Conservation (phyloP, 805 yeast genomes). For the Zygosaccharomyces rouxii region DNA sequence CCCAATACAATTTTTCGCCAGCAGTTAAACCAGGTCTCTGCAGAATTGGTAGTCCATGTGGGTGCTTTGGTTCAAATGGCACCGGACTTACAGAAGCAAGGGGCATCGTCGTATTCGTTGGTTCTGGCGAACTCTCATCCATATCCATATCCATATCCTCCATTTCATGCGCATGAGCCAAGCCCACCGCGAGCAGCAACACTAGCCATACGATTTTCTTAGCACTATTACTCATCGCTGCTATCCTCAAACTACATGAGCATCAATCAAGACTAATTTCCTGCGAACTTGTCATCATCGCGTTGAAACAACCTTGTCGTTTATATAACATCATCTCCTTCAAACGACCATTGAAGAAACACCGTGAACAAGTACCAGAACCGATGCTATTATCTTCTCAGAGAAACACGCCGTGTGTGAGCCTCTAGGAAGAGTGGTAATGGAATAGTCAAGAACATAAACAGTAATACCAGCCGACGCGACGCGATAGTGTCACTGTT, state of each 20-base stretch:
- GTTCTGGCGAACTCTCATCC: conserved; percentile 6
- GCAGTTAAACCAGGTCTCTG: conserved; percentile 55
- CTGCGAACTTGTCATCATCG: neutral
- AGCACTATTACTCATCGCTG: neutral
- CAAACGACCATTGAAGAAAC: neutral
- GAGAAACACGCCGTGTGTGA: neutral
- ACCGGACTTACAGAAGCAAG: conserved; percentile 33
- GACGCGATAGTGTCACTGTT: neutral
- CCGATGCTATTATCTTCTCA: neutral
- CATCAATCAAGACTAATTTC: neutral
- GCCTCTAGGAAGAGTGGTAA: neutral
- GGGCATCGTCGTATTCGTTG: conserved; percentile 10
- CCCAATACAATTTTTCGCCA: conserved; percentile 75
- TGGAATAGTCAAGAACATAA: neutral
- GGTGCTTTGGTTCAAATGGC: conserved; percentile 45
- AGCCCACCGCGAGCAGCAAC: neutral
- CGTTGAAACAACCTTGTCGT: neutral
- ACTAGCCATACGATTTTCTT: conserved; percentile 1
- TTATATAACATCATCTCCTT: neutral
- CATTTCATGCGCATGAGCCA: conserved; percentile 40
- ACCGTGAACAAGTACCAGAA: neutral
- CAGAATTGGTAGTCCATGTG: conserved; percentile 74
- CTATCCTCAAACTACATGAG: neutral
- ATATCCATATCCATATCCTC: conserved; percentile 28
- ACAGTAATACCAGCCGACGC: conserved; percentile 2